Base-by-base conservation (phyloP, 169 alveolate species). In the Plasmodium fragile region DNA sequence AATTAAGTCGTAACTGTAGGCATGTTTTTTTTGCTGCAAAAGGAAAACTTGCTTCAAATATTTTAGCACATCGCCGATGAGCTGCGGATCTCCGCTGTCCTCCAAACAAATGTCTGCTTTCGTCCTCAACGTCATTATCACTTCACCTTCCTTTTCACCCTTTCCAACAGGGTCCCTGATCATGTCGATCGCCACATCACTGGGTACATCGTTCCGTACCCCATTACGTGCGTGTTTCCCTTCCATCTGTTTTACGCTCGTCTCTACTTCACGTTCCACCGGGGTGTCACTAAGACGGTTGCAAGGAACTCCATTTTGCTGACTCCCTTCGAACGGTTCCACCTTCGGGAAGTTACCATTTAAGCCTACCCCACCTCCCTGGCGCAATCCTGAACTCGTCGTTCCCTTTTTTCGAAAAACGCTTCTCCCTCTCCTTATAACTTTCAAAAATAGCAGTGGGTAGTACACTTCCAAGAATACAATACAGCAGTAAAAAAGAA, bases 391-490 rank as follows among this genome's bases (percentile, higher is more conserved):
- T 4, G 16, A 34, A 25, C 34, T 70, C 8, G 2, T 22, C 5
- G 10, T 73, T 52, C 79, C 81, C n/a, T 34, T 53, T n/a, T 72
- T 16, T 22, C n/a, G 22, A 2, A 59, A 34, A 22, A 11, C 16
- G 71, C 65, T 89, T 65, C 13, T 79, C 70, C 69, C 32, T 28
- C 36, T 59, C 22, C 81, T 70, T 2, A 43, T 77, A 52, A 78
- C 53, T 89, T 69, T 89, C 81, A 89, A 89, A 89, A 55, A 89
- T 77, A 89, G 59, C 52, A 89, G 11, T 28, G 94, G 94, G 39
- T 77, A 77, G 81, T 89, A 72, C 52, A 89, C 28, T 45, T 89
- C 94, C 94, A 89, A 78, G 49, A 89, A 89, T 55, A 89, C 22
- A 39, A 89, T 13, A 18, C 90, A 89, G 72, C 70, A 89, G 34